These are phyloP conservation scores for Passalora sequoiae DNA, from an alignment of 2,329 filamentous ascomycete genomes.

Conservation along the genomic window DNA sequence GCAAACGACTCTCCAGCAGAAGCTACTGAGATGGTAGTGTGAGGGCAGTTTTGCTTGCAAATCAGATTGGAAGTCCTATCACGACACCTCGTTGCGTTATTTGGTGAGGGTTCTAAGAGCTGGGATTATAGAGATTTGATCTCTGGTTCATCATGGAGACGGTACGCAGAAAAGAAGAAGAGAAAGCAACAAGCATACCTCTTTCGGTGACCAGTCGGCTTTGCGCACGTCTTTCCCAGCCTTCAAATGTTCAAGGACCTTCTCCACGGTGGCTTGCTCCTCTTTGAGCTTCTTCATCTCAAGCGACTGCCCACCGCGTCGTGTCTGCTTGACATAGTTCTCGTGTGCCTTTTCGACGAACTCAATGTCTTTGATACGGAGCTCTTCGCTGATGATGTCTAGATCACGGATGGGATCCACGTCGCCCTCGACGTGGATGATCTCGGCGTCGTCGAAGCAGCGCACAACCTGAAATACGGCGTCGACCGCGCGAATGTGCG, in stretches of 20 bases:
- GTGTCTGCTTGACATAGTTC: slow-evolving; percentile 86
- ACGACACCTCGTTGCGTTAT: slow-evolving; percentile 71
- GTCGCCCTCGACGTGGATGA: slow-evolving; percentile 98
- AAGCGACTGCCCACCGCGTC: slow-evolving; percentile 86
- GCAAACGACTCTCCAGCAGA: neutral
- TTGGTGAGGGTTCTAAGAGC: slow-evolving; percentile 92
- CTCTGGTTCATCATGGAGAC: slow-evolving; percentile 96
- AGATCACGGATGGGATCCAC: slow-evolving; percentile 92
- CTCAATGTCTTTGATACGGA: slow-evolving; percentile 97
- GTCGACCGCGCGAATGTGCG: slow-evolving; percentile 78
- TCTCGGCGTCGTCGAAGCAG: slow-evolving; percentile 88
- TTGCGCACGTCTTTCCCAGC: slow-evolving; percentile 91
- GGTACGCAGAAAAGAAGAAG: slow-evolving; percentile 17
- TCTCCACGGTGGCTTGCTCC: slow-evolving; percentile 89
- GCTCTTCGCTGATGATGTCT: slow-evolving; percentile 93
- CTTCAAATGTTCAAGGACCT: slow-evolving; percentile 76
- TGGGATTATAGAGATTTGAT: slow-evolving; percentile 96
- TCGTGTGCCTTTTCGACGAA: slow-evolving; percentile 95
- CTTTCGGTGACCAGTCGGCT: slow-evolving; percentile 82
- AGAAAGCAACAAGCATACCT: slow-evolving; percentile 61
- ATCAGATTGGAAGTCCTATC: slow-evolving; percentile 68
- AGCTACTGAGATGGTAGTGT: slow-evolving; percentile 3
- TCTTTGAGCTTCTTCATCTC: slow-evolving; percentile 98
- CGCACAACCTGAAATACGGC: slow-evolving; percentile 39
- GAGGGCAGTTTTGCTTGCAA: slow-evolving; percentile 5